phyloP scores from a whole-genome alignment of 2,329 filamentous ascomycete genomes.

The Epichloe festucae region DNA sequence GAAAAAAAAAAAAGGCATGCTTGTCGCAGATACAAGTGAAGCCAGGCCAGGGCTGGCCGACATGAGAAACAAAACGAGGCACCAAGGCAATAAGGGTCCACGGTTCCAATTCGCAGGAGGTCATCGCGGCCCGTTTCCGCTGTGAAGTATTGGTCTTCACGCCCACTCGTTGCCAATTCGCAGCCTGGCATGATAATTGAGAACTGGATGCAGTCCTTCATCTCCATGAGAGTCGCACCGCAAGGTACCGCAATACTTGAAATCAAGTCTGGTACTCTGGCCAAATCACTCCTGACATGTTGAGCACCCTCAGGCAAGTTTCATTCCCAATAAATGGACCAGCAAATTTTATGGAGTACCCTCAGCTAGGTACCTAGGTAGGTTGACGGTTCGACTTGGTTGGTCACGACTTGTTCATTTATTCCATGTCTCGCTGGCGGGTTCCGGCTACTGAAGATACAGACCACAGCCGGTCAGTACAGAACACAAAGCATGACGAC shows the following conservation, averaged over 20 bases:
- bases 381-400: too few relatives aligned
- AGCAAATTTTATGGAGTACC: too few relatives aligned
- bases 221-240: not conserved
- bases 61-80: constrained; percentile 7
- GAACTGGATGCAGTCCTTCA: not conserved
- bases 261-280: not conserved
- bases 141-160: not conserved
- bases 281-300: too few relatives aligned
- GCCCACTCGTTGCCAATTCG: not conserved
- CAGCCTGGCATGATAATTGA: not conserved
- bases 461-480: too few relatives aligned
- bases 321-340: too few relatives aligned
- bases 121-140: constrained; percentile 8
- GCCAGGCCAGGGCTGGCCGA: not conserved
- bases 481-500: too few relatives aligned
- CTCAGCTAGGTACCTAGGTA: too few relatives aligned
- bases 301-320: too few relatives aligned
- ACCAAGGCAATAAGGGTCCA: not conserved
- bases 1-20: not conserved
- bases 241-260: not conserved
- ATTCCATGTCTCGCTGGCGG: too few relatives aligned
- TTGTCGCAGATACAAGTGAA: constrained; percentile 5
- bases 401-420: too few relatives aligned
- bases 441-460: too few relatives aligned
- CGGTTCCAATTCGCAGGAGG: constrained; percentile 4